Percentiles rank a stretch among this genome's conserved stretches.
phyloP scores from a whole-genome alignment of 2,329 filamentous ascomycete genomes.

The Fusarium concolor region DNA sequence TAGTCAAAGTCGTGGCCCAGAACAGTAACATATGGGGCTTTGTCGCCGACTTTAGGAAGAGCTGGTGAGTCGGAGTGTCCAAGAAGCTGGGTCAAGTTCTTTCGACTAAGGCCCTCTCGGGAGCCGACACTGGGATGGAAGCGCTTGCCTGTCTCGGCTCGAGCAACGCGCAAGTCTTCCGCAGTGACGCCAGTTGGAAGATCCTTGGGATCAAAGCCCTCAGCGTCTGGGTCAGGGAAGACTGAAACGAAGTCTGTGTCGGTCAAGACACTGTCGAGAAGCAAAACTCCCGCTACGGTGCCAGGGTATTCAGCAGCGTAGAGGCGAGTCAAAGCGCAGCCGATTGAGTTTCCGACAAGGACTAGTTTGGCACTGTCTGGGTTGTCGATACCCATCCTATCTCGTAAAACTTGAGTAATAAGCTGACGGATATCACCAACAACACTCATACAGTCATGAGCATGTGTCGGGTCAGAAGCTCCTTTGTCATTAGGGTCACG shows the following conservation, averaged over 20 bases:
- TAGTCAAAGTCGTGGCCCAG: slow-evolving; percentile 40
- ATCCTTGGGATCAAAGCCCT: slow-evolving; percentile 55
- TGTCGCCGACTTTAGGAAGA: background rate
- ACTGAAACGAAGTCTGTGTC: slow-evolving; percentile 66
- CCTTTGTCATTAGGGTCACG: slow-evolving; percentile 58
- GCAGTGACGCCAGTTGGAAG: slow-evolving; percentile 26
- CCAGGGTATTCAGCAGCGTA: slow-evolving; percentile 61
- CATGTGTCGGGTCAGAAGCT: slow-evolving; percentile 53
- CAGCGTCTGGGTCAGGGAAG: slow-evolving; percentile 65
- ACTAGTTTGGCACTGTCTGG: slow-evolving; percentile 10
- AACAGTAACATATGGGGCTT: slow-evolving; percentile 37
- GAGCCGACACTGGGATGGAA: slow-evolving; percentile 41
- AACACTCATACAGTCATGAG: slow-evolving; percentile 60
- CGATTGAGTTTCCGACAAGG: slow-evolving; percentile 40
- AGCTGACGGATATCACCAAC: slow-evolving; percentile 39
- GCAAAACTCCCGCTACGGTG: slow-evolving; percentile 58
- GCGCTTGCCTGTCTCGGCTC: slow-evolving; percentile 15
- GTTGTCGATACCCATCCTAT: background rate
- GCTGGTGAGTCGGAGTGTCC: slow-evolving; percentile 25
- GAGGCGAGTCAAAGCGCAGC: slow-evolving; percentile 58
- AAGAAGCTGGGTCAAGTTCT: slow-evolving; percentile 35
- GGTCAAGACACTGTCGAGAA: slow-evolving; percentile 69
- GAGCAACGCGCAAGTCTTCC: slow-evolving; percentile 17
- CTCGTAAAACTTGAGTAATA: slow-evolving; percentile 8
- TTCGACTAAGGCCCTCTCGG: slow-evolving; percentile 36